Conservation (phyloP, 2,329 filamentous ascomycete species). For the Ambrosiella xylebori region DNA sequence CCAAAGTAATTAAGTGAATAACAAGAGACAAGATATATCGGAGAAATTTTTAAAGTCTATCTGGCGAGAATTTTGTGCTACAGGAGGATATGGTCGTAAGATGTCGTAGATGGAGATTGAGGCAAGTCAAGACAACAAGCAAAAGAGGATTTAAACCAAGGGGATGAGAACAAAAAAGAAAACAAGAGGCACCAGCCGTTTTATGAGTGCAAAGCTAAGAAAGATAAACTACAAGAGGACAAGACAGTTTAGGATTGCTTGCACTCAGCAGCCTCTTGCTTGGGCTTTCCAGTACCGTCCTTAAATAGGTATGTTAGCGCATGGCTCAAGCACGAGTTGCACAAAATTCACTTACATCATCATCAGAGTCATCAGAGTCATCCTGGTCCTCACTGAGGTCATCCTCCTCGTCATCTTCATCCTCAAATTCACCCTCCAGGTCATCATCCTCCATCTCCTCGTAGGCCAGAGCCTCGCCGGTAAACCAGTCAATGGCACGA, state of each 20-base stretch:
- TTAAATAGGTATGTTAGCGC: conserved; percentile 20
- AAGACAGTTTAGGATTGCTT: conserved; percentile 61
- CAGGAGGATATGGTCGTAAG: not conserved
- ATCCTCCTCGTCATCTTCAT: conserved; percentile 82
- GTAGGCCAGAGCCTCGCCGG: conserved; percentile 88
- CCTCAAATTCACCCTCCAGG: conserved; percentile 69
- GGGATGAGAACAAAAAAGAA: conserved; percentile 3
- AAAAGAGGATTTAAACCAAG: not conserved
- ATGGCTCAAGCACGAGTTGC: conserved; percentile 12
- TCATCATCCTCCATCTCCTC: conserved; percentile 81
- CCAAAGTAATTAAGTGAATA: not conserved
- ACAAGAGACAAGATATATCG: not conserved
- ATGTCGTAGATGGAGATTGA: not conserved
- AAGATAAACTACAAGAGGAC: not conserved
- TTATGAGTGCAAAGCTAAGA: conserved; percentile 4
- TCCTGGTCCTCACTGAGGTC: conserved; percentile 72
- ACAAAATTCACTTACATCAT: conserved; percentile 39
- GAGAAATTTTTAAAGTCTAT: not conserved
- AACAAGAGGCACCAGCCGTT: conserved; percentile 7
- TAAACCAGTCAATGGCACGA: conserved; percentile 98
- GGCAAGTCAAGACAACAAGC: not conserved
- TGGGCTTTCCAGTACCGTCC: conserved; percentile 78
- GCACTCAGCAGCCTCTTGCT: conserved; percentile 88
- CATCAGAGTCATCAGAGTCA: conserved; percentile 64
- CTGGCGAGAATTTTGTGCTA: not conserved